Conservation (phyloP, 2,329 filamentous ascomycete species). For the Botrytis hyacinthi region DNA sequence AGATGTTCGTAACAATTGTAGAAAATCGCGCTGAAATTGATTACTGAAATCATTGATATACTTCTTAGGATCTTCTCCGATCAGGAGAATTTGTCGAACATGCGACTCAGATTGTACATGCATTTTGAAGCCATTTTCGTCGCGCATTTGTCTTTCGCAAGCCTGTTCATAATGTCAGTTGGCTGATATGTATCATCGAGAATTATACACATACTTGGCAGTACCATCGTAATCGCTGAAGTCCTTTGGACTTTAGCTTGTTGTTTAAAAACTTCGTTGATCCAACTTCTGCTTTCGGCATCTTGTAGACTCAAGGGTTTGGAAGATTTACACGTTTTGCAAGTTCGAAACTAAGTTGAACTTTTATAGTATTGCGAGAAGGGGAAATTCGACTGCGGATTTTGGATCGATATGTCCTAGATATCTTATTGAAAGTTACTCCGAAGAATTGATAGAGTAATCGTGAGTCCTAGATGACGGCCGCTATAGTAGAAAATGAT, state of each 20-base stretch:
- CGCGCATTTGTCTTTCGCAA: slow-evolving; percentile 73
- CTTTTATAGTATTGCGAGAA: neutral
- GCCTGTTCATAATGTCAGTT: slow-evolving; percentile 47
- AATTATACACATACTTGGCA: slow-evolving; percentile 56
- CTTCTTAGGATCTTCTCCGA: slow-evolving; percentile 84
- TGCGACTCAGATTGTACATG: slow-evolving; percentile 89
- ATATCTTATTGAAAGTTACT: neutral
- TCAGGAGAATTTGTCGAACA: slow-evolving; percentile 82
- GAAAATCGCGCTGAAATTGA: slow-evolving; percentile 78
- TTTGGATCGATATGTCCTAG: neutral
- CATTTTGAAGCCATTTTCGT: slow-evolving; percentile 90
- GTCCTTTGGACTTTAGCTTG: slow-evolving; percentile 78
- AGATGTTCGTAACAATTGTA: slow-evolving; percentile 72
- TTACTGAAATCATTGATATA: slow-evolving; percentile 78
- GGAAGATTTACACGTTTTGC: neutral
- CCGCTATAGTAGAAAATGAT: neutral
- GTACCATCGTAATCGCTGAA: slow-evolving; percentile 85
- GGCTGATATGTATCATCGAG: neutral
- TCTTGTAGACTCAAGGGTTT: slow-evolving; percentile 47
- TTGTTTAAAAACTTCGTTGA: slow-evolving; percentile 89
- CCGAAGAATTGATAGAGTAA: too few relatives aligned
- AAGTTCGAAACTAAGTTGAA: neutral
- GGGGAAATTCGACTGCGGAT: neutral
- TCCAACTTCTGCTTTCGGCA: slow-evolving; percentile 91
- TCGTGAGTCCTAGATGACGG: neutral